These are phyloP conservation scores for Carex myosuroides DNA, from an alignment of 176 grass and related monocot genomes.

Conservation along the genomic window DNA sequence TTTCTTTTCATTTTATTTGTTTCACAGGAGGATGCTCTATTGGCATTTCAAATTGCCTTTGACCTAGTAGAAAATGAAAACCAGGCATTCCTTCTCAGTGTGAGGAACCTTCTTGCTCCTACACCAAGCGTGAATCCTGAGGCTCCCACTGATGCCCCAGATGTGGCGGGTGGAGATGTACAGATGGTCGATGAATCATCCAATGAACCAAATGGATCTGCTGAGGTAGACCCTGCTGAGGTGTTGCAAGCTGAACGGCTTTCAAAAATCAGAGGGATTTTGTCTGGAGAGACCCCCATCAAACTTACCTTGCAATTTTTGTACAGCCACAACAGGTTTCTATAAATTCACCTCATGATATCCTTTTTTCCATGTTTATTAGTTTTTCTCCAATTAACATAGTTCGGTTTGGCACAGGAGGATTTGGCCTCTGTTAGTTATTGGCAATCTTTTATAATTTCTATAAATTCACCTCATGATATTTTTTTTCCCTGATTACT, in stretches of 20 bases:
- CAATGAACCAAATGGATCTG: conserved; percentile 45
- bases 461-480: background rate
- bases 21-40: conserved; percentile 83
- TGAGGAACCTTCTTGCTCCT: conserved; percentile 50
- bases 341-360: background rate
- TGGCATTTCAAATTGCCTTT: conserved; percentile 96
- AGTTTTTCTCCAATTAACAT: background rate
- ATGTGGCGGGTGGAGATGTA: conserved; percentile 61
- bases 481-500: background rate
- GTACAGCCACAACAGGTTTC: conserved; percentile 91
- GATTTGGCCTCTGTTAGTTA: background rate
- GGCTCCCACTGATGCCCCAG: conserved; percentile 21
- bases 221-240: conserved; percentile 60
- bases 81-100: conserved; percentile 85
- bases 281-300: conserved; percentile 92
- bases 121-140: conserved; percentile 35
- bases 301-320: conserved; percentile 94
- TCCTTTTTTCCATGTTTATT: background rate
- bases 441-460: background rate
- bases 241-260: conserved; percentile 53
- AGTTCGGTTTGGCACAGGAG: background rate
- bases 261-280: conserved; percentile 86
- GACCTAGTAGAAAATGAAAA: conserved; percentile 98
- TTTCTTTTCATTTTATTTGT: conserved; percentile 17
- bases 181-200: conserved; percentile 61